Conservation (phyloP, 768 basidiomycete genomes). For the Gloeopeniophorella convolvens region DNA sequence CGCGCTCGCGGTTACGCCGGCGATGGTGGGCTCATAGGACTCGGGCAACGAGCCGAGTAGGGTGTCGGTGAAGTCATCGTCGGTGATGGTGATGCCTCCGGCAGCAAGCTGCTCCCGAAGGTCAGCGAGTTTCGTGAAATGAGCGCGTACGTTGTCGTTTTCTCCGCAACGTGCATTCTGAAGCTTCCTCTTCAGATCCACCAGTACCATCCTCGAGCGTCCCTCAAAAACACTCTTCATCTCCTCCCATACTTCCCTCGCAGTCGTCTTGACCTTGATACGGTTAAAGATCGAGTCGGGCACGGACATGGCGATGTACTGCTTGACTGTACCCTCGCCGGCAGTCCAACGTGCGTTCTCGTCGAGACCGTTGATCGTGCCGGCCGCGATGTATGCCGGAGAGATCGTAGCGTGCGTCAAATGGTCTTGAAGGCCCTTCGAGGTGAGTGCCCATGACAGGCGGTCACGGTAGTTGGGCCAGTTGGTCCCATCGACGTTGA, state of each 20-base stretch:
- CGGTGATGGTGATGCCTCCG: constrained; percentile 27
- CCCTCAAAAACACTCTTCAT: constrained; percentile 26
- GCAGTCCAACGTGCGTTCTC: background rate
- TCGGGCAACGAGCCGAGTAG: constrained; percentile 31
- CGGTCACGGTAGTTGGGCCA: constrained; percentile 26
- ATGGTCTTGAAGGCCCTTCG: constrained; percentile 22
- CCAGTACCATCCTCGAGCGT: constrained; percentile 26
- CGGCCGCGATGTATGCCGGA: constrained; percentile 12
- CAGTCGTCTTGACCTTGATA: background rate
- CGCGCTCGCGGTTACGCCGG: constrained; percentile 26
- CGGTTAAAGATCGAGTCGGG: background rate
- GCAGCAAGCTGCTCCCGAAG: constrained; percentile 31
- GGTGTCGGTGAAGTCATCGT: constrained; percentile 31
- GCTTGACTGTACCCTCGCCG: background rate
- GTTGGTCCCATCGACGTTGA: constrained; percentile 24
- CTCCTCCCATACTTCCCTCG: constrained; percentile 25
- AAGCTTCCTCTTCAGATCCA: constrained; percentile 27
- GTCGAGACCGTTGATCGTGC: constrained; percentile 14
- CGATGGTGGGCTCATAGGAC: constrained; percentile 31
- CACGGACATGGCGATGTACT: background rate
- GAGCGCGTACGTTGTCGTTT: constrained; percentile 28
- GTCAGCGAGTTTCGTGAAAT: constrained; percentile 27
- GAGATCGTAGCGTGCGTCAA: constrained; percentile 1
- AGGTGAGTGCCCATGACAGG: constrained; percentile 18
- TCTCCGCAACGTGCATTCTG: constrained; percentile 27